Evolutionary conservation across 1,284 basidiomycete species (phyloP).

Genomic region (Ceratobasidium sp.): DNA sequence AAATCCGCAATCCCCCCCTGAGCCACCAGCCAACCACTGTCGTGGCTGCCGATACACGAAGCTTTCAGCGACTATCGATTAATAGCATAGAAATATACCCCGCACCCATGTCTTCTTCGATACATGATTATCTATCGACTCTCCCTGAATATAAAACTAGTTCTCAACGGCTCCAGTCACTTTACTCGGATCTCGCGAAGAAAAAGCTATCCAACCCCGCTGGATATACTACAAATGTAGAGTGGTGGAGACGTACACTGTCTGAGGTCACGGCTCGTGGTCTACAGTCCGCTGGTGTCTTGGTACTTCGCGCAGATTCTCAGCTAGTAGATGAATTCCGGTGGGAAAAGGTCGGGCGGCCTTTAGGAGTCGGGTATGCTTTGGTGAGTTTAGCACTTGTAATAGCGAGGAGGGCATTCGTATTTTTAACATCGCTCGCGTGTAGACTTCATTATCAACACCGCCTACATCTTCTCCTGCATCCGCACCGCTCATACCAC

Average conservation of each 20-base stretch:
- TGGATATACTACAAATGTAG: constrained; percentile 82
- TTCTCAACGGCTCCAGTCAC: constrained; percentile 76
- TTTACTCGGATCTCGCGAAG: constrained; percentile 89
- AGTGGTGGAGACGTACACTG: constrained; percentile 88
- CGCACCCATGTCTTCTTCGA: constrained; percentile 43
- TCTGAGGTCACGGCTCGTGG: constrained; percentile 73
- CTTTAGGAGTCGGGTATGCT: constrained; percentile 83
- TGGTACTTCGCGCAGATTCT: constrained; percentile 76
- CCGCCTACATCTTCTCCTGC: constrained; percentile 50
- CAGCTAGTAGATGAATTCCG: constrained; percentile 72
- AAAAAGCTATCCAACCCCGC: constrained; percentile 88
- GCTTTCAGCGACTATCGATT: background rate
- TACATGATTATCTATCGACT: constrained; percentile 46
- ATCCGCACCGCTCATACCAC: constrained; percentile 64
- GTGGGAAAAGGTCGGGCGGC: constrained; percentile 79
- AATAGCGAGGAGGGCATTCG: background rate
- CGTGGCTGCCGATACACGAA: constrained; percentile 13
- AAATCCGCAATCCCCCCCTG: too few relatives aligned
- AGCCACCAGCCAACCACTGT: constrained; percentile 10
- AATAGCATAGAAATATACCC: background rate
- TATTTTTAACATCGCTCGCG: constrained; percentile 52
- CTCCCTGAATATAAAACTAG: constrained; percentile 57
- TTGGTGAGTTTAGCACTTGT: constrained; percentile 70
- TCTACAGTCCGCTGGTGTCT: constrained; percentile 68
- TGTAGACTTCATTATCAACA: constrained; percentile 67